Conservation (phyloP, 2,329 filamentous ascomycete species). For the Trichoderma citrinoviride region DNA sequence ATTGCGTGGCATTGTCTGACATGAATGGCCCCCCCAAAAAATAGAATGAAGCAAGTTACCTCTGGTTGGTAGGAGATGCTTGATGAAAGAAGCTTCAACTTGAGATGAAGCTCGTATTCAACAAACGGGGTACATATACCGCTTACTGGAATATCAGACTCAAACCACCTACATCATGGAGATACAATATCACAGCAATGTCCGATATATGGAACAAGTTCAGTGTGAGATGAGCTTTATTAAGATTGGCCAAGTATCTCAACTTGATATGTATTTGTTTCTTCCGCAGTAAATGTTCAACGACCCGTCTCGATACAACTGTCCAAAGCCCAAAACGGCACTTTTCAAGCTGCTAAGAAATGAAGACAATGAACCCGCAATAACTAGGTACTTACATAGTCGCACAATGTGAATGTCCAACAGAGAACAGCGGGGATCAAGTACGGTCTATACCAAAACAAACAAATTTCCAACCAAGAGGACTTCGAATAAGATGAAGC, state of each 20-base stretch:
- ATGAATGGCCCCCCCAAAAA: background rate
- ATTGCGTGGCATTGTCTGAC: conserved; percentile 4
- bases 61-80: background rate
- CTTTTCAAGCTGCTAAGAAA: background rate
- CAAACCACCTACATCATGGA: background rate
- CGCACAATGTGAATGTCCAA: background rate
- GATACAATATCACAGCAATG: background rate
- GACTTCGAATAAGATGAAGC: background rate
- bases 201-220: background rate
- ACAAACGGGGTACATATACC: conserved; percentile 4
- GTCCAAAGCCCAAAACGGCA: background rate
- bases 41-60: background rate
- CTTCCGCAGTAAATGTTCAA: background rate
- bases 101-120: background rate
- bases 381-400: background rate
- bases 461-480: background rate
- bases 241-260: background rate
- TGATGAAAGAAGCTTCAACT: background rate
- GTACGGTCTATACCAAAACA: background rate
- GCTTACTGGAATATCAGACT: background rate
- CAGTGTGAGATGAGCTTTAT: background rate
- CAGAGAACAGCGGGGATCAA: too few species aligned
- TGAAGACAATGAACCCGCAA: background rate
- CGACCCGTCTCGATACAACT: background rate
- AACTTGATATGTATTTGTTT: background rate